These are phyloP conservation scores for Colletotrichum higginsianum DNA, from an alignment of 2,329 filamentous ascomycete genomes.

Conservation along the genomic window DNA sequence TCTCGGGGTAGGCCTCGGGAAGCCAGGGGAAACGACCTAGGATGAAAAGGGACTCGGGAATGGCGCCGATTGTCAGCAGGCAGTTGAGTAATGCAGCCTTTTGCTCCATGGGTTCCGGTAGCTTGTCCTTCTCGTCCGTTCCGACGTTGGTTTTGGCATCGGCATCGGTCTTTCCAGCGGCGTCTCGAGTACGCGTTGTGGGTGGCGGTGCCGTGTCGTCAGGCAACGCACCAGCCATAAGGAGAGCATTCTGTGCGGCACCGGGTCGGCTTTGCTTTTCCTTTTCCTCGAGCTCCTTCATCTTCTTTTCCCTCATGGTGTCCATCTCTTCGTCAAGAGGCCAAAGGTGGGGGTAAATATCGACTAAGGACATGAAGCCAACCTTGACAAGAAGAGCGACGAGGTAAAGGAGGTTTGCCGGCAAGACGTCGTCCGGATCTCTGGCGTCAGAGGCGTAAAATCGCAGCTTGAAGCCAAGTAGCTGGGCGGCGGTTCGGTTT, in stretches of 20 bases:
- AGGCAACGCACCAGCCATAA: constrained; percentile 86
- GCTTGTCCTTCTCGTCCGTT: constrained; percentile 64
- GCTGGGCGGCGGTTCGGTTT: constrained; percentile 92
- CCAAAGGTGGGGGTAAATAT: constrained; percentile 93
- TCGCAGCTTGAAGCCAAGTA: constrained; percentile 96
- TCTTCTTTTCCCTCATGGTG: constrained; percentile 75
- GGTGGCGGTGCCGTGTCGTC: constrained; percentile 78
- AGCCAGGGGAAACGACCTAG: constrained; percentile 95
- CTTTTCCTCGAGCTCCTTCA: constrained; percentile 83
- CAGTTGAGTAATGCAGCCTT: constrained; percentile 89
- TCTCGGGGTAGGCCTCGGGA: constrained; percentile 84
- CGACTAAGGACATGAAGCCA: constrained; percentile 92
- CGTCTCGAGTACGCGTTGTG: constrained; percentile 65
- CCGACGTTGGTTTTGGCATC: constrained; percentile 66
- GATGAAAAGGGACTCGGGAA: constrained; percentile 94
- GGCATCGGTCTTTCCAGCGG: constrained; percentile 65
- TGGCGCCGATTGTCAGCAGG: constrained; percentile 89
- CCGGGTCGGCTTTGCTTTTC: constrained; percentile 81
- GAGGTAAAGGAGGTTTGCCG: constrained; percentile 93
- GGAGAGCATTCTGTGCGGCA: constrained; percentile 84
- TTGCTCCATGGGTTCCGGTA: constrained; percentile 85
- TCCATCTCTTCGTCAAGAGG: constrained; percentile 89
- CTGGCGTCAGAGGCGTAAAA: constrained; percentile 91
- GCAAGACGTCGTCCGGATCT: constrained; percentile 81
- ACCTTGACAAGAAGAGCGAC: constrained; percentile 95